Evolutionary conservation across 306 rosid genomes (phyloP).

Genomic region (Cucumis hystrix): DNA sequence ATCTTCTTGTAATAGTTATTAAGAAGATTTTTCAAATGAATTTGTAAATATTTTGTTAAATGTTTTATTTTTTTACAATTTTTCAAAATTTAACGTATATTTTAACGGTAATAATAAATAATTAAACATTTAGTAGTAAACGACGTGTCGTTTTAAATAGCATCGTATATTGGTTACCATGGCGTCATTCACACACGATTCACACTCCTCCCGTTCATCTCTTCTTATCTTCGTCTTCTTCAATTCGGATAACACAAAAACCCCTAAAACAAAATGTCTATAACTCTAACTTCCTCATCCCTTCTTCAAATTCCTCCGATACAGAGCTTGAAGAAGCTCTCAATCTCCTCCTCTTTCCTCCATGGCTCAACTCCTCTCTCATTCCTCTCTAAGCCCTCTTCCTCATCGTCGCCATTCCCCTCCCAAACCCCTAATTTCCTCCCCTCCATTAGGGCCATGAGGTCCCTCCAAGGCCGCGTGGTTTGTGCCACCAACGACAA

Average conservation of each 20-base stretch:
- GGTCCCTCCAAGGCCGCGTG: conserved; percentile 60
- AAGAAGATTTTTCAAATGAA: no score
- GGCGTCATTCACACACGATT: background rate
- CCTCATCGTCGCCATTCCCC: conserved; percentile 25
- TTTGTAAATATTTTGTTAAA: no score
- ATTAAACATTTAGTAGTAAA: no score
- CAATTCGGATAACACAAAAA: background rate
- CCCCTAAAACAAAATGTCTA: conserved; percentile 10
- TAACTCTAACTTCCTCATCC: conserved; percentile 32
- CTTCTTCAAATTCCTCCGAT: conserved; percentile 49
- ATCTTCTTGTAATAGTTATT: no score
- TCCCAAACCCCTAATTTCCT: conserved; percentile 19
- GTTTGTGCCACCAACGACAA: conserved; percentile 62
- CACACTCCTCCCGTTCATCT: background rate
- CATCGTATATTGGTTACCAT: background rate
- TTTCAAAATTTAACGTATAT: no score
- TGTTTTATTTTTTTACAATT: no score
- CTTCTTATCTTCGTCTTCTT: conserved; percentile 6
- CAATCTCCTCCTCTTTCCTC: conserved; percentile 28
- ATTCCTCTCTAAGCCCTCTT: conserved; percentile 31
- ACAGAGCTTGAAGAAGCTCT: conserved; percentile 33
- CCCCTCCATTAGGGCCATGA: conserved; percentile 54
- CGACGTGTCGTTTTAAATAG: background rate
- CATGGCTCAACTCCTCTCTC: conserved; percentile 40
- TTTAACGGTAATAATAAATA: no score